These are phyloP conservation scores for Colletotrichum sp. DNA, from an alignment of 2,329 filamentous ascomycete genomes.

Conservation along the genomic window DNA sequence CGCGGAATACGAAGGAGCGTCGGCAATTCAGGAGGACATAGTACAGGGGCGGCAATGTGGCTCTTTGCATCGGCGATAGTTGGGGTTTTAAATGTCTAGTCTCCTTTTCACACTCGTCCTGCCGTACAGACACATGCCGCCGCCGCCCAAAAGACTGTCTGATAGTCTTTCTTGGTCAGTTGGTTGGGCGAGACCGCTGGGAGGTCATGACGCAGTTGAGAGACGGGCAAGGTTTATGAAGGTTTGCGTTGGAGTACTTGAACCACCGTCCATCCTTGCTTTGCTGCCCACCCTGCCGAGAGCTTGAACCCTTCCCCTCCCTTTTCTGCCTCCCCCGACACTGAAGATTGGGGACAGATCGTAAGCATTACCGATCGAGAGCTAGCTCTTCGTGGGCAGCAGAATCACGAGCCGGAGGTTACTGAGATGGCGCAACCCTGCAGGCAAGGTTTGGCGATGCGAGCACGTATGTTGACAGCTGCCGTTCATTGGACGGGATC, in stretches of 20 bases:
- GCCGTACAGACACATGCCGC: background rate
- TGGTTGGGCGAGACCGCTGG: background rate
- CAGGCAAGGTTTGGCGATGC: background rate
- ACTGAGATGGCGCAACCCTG: background rate
- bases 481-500: background rate
- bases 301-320: background rate
- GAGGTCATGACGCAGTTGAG: constrained; percentile 4
- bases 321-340: background rate
- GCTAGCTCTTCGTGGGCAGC: background rate
- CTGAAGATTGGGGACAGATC: background rate
- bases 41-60: background rate
- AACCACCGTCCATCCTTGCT: background rate
- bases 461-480: background rate
- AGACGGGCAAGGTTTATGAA: background rate
- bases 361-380: background rate
- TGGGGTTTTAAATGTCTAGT: background rate
- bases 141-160: background rate
- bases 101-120: background rate
- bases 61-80: background rate
- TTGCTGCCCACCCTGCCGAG: background rate
- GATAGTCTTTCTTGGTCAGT: background rate
- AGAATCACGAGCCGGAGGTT: background rate
- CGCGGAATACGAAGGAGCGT: background rate
- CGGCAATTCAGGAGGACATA: background rate
- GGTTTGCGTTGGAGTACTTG: background rate